Evolutionary conservation across 2,329 filamentous ascomycete genomes (phyloP), one percentile per base, ranked within the genome.

Genomic region (Aspergillus fructus): DNA sequence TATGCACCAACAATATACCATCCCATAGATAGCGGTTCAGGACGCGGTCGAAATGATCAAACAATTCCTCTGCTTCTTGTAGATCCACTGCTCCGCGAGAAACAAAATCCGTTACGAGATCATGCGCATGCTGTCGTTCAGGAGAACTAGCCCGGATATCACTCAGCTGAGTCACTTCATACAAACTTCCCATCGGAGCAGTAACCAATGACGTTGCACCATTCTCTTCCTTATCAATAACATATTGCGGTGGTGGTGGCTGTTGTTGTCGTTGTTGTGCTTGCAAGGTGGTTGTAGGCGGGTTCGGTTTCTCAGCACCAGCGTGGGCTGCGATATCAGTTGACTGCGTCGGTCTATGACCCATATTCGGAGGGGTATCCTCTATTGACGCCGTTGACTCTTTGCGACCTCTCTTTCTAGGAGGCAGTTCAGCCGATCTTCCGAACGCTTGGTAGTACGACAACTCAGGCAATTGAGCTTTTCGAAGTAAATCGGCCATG

Each of bases 71-170:
- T 46, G 71, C 68, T 57, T 77, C 74, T 56, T 76, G 71, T 49
- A 77, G 64, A 61, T 74, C 75, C 21, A 83, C 68, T 7, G 80
- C 67, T 7, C 81, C 80, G 46, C 77, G 74, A 1, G 80, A 80
- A 48, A 83, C 80, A 60, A 83, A 79, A 65, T 83, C 81, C n/a
- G 70, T 74, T 55, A 71, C 70, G 40, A 76, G 62, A 34, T 74
- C 72, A 4, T 71, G 65, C 2, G 68, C 62, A 62, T 72, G 64
- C 15, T 70, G 64, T 41, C 69, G 65, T 37, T 63, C 67, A 2
- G 69, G 70, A 1, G 71, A 73, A 15, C 66, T 70, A 39, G 68
- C 69, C 15, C 71, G 68, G 17, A 73, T 71, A 57, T 75, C 71
- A 51, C 72, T 73, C 55, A 76, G 55, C 59, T 79, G 73, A 2